A percentile compares a stretch with the other conserved stretches of the same genome.
Conservation (phyloP, 306 rosid genomes). For the Quercus ilex region DNA sequence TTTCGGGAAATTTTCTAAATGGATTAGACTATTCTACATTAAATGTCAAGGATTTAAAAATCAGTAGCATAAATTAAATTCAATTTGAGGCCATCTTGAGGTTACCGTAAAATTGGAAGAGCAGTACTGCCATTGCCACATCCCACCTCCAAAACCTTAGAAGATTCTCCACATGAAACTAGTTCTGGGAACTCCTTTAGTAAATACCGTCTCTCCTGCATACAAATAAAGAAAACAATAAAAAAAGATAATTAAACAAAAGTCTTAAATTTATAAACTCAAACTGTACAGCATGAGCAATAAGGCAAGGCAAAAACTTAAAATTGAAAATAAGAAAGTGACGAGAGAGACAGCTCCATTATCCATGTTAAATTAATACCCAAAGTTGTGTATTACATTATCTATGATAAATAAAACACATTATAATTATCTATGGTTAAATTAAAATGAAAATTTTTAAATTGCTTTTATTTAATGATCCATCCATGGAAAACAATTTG, state of each 20-base stretch:
- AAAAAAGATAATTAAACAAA: not conserved
- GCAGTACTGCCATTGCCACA: conserved; percentile 92
- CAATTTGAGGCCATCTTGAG: not conserved
- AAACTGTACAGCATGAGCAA: not conserved
- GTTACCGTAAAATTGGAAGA: conserved; percentile 79
- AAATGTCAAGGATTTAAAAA: not conserved
- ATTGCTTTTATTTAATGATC: not conserved
- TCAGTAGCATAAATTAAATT: not conserved
- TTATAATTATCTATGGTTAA: not conserved
- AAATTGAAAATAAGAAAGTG: not conserved
- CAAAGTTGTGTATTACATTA: not conserved
- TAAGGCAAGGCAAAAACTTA: not conserved
- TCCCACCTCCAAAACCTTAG: conserved; percentile 76
- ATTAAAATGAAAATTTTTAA: not conserved
- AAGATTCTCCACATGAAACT: conserved; percentile 39
- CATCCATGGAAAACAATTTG: no score
- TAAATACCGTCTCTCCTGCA: conserved; percentile 86
- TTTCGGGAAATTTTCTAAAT: not conserved
- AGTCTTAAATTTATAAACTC: not conserved
- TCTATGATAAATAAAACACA: not conserved
- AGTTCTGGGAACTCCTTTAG: conserved; percentile 81
- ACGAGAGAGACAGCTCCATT: not conserved
- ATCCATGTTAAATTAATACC: not conserved
- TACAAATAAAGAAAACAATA: not conserved
- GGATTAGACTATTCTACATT: not conserved